A percentile compares a stretch with the other conserved stretches of the same genome.
phyloP scores from a whole-genome alignment of 1,284 basidiomycete species.

The Trametes polyzona region DNA sequence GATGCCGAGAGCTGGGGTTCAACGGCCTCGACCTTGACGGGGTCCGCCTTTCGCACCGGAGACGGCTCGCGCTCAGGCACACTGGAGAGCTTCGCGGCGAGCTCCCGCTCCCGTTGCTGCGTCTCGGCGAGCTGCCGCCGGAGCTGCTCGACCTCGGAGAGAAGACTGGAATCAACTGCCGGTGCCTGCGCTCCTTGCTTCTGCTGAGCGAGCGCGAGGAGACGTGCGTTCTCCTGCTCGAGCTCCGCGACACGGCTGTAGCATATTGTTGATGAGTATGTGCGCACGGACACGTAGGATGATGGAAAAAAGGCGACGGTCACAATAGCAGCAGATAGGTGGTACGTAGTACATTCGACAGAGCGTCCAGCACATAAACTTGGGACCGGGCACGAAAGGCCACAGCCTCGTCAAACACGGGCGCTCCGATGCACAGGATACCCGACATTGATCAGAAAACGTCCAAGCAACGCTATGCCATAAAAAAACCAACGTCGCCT shows the following conservation, averaged over 20 bases:
- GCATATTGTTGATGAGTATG: background rate
- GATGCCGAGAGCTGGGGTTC: constrained; percentile 49
- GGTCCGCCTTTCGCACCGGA: constrained; percentile 37
- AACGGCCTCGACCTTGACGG: constrained; percentile 58
- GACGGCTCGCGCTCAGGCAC: constrained; percentile 34
- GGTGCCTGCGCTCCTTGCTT: constrained; percentile 5
- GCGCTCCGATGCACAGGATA: constrained; percentile 1
- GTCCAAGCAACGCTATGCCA: background rate
- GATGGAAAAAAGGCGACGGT: too few relatives aligned
- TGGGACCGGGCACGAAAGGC: too few relatives aligned
- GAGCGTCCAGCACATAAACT: too few relatives aligned
- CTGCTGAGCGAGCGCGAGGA: constrained; percentile 54
- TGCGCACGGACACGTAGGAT: background rate
- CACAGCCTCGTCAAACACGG: constrained; percentile 5
- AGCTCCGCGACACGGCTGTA: constrained; percentile 73
- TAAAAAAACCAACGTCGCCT: too few relatives aligned
- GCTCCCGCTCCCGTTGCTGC: constrained; percentile 66
- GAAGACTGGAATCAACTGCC: constrained; percentile 40
- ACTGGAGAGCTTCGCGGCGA: constrained; percentile 59
- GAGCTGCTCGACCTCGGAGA: constrained; percentile 67
- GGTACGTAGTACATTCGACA: too few relatives aligned
- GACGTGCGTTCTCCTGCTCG: constrained; percentile 76
- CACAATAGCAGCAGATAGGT: too few relatives aligned
- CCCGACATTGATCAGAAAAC: background rate
- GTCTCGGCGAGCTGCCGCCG: constrained; percentile 65